Evolutionary conservation across 805 yeast genomes (phyloP), one percentile per base, ranked within the genome.

Genomic region (Myxozyma vanderwaltii): DNA sequence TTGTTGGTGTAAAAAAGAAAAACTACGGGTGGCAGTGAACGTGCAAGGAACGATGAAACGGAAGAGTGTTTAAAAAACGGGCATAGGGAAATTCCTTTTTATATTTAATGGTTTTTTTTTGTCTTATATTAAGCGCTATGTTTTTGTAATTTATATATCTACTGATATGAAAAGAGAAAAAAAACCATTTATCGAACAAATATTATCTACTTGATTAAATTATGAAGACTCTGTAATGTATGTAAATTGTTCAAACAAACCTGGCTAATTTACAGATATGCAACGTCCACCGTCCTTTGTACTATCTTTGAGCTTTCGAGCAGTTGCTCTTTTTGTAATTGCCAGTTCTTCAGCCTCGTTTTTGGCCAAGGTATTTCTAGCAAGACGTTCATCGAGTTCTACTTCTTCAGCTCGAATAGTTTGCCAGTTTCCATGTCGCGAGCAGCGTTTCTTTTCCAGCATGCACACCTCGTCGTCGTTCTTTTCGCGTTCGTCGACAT

Each of bases 371-470:
- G 44, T 35, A 13, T 49, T 46, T 8, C 54, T 46, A 5, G 48
- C 53, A 2, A 62, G 56, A 15, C 59, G 57, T 4, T 55, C 56
- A 45, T 64, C 64, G 10, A 58, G 54, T 36, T 64, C 59, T 23
- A 59, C 51, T 29, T 64, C 67, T 17, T 64, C 66, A 3, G 56
- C 29, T 17, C 63, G 59, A 12, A 64, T 63, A 17, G 27, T 23
- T 43, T 66, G 68, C 70, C 70, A 67, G 7, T 57, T 49, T 6
- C 38, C 27, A 36, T 67, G 70, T 24, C 55, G 36, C 38, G 29
- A 26, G 50, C 70, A 67, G 40, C 64, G 54, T 15, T 67, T 61
- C 29, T 61, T 60, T 27, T 67, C 70, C 5, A 35, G 19, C 38
- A 38, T 21, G 54, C 70, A 67, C 12, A 64, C 46, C 6, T 49